Evolutionary conservation across 352 stramenopile species (phyloP).

Genomic region (Phytophthora cajani): DNA sequence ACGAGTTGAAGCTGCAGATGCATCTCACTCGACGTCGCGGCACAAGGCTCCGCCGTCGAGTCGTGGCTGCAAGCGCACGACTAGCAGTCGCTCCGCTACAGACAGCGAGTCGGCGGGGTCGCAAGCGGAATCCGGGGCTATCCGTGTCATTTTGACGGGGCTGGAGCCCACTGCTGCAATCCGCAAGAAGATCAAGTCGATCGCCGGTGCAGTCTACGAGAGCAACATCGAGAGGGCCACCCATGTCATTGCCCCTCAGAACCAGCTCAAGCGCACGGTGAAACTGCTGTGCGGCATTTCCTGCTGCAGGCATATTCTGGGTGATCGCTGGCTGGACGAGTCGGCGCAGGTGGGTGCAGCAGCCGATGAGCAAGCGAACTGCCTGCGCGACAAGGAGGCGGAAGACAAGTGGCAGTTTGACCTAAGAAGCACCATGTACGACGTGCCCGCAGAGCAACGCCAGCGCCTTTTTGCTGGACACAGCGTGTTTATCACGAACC

Average conservation of each 20-base stretch:
- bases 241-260: slow-evolving; percentile 53
- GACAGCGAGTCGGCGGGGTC: slow-evolving; percentile 19
- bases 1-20: not conserved
- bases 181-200: slow-evolving; percentile 52
- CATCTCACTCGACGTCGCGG: not conserved
- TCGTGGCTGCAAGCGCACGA: slow-evolving; percentile 15
- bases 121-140: slow-evolving; percentile 22
- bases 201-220: slow-evolving; percentile 51
- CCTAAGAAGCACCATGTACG: slow-evolving; percentile 58
- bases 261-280: slow-evolving; percentile 61
- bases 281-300: slow-evolving; percentile 69
- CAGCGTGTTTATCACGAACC: slow-evolving; percentile 56
- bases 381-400: slow-evolving; percentile 45
- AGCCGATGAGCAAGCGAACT: slow-evolving; percentile 48
- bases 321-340: slow-evolving; percentile 53
- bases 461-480: slow-evolving; percentile 37
- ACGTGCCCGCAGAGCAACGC: slow-evolving; percentile 28
- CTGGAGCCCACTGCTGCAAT: slow-evolving; percentile 48
- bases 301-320: slow-evolving; percentile 58
- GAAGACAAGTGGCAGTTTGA: slow-evolving; percentile 63
- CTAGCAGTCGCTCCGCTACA: slow-evolving; percentile 15
- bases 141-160: slow-evolving; percentile 59
- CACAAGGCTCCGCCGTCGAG: slow-evolving; percentile 9
- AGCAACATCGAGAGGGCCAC: slow-evolving; percentile 50
- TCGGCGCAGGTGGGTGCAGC: slow-evolving; percentile 39